Percentiles rank a stretch among this genome's conserved stretches.
phyloP scores from a whole-genome alignment of 306 rosid species.

The Gillenia trifoliata region DNA sequence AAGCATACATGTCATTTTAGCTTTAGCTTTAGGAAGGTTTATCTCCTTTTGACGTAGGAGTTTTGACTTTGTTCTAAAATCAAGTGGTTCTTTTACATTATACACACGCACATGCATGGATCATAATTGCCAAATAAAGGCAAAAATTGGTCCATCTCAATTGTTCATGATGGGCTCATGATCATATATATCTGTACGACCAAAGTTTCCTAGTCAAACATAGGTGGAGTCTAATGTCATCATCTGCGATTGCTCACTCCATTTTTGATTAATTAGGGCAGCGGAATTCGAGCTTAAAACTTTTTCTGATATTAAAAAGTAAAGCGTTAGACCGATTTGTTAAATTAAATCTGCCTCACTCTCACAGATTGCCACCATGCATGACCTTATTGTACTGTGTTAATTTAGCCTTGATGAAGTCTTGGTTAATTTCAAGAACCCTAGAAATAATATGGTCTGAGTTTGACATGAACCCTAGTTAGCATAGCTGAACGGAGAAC shows the following conservation, averaged over 20 bases:
- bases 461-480: background rate
- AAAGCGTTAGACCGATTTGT: no score
- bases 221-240: no score
- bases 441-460: background rate
- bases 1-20: slow-evolving; percentile 2
- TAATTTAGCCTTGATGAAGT: background rate
- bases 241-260: background rate
- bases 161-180: background rate
- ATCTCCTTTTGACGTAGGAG: background rate
- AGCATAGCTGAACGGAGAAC: no score
- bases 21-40: background rate
- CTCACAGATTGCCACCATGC: background rate
- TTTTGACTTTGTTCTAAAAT: slow-evolving; percentile 13
- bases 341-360: background rate
- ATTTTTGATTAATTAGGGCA: no score
- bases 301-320: no score
- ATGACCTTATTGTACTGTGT: background rate
- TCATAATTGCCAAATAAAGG: background rate
- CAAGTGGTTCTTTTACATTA: background rate
- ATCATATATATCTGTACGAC: background rate
- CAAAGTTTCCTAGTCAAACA: no score
- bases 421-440: background rate
- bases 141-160: background rate
- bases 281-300: no score
- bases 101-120: background rate